phyloP scores from a whole-genome alignment of 192 early-diverging fungal genomes.

The Funneliformis geosporum region DNA sequence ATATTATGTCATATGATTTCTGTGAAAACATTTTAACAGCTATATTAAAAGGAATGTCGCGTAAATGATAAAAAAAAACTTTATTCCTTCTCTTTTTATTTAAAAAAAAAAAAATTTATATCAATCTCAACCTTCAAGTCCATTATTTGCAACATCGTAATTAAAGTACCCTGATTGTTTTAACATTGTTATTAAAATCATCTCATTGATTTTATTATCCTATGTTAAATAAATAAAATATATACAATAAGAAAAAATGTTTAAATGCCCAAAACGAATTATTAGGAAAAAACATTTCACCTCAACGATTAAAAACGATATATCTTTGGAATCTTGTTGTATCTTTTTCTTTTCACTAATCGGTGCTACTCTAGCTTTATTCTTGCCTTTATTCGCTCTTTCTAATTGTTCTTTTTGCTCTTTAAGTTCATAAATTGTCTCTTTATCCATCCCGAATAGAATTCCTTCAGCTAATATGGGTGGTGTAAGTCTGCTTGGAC shows the following conservation, averaged over 20 bases:
- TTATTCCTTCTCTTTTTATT: too few species aligned
- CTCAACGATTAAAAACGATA: slow-evolving; percentile 11
- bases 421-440: not conserved
- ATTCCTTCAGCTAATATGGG: not conserved
- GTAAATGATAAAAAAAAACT: too few species aligned
- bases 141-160: not conserved
- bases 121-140: not conserved
- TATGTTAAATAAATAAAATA: not conserved
- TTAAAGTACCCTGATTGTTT: not conserved
- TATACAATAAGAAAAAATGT: not conserved
- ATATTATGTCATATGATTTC: slow-evolving; percentile 5
- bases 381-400: not conserved
- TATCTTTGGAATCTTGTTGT: not conserved
- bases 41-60: not conserved
- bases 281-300: not conserved
- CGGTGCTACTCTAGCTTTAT: not conserved
- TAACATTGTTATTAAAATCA: slow-evolving; percentile 19
- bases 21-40: not conserved
- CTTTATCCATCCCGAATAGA: not conserved
- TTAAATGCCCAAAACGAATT: not conserved
- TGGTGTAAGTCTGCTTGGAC: not conserved
- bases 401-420: not conserved
- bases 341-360: not conserved
- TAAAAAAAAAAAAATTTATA: not conserved
- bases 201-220: slow-evolving; percentile 19